These are phyloP conservation scores for Lojkania enalia DNA, from an alignment of 2,329 filamentous ascomycete genomes.

Conservation along the genomic window DNA sequence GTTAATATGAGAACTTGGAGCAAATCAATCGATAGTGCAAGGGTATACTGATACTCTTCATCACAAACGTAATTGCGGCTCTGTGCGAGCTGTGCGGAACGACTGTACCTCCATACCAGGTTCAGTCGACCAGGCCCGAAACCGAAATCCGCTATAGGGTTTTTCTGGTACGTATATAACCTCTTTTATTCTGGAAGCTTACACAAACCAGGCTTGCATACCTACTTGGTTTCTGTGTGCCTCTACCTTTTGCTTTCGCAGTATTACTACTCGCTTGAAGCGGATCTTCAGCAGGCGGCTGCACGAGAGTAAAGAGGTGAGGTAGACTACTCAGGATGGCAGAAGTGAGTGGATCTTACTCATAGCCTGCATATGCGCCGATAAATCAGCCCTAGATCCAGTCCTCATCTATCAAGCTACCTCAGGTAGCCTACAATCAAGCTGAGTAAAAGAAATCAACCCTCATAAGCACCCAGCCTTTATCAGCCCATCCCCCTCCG, in stretches of 20 bases:
- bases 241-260: conserved; percentile 13
- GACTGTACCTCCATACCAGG: conserved; percentile 10
- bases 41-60: conserved; percentile 11
- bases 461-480: conserved; percentile 1
- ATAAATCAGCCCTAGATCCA: conserved; percentile 10
- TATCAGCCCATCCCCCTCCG: conserved; percentile 2
- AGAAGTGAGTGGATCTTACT: conserved; percentile 10
- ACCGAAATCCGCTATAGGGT: conserved; percentile 6
- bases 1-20: conserved; percentile 10
- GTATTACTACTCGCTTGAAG: no score
- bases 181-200: conserved; percentile 10
- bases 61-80: conserved; percentile 10
- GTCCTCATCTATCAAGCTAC: conserved; percentile 14
- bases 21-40: conserved; percentile 9
- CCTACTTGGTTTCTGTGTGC: conserved; percentile 8
- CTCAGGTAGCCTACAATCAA: conserved; percentile 4
- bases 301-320: neutral
- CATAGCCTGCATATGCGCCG: conserved; percentile 11
- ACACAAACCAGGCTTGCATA: conserved; percentile 10
- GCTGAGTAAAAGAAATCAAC: conserved; percentile 10
- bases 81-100: conserved; percentile 8
- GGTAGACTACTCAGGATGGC: conserved; percentile 5
- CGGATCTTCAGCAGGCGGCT: conserved; percentile 10
- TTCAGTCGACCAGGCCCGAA: conserved; percentile 5
- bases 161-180: conserved; percentile 12